Evolutionary conservation across 495 filamentous ascomycete genomes (phyloP).

Genomic region (Trichoderma erinaceum): DNA sequence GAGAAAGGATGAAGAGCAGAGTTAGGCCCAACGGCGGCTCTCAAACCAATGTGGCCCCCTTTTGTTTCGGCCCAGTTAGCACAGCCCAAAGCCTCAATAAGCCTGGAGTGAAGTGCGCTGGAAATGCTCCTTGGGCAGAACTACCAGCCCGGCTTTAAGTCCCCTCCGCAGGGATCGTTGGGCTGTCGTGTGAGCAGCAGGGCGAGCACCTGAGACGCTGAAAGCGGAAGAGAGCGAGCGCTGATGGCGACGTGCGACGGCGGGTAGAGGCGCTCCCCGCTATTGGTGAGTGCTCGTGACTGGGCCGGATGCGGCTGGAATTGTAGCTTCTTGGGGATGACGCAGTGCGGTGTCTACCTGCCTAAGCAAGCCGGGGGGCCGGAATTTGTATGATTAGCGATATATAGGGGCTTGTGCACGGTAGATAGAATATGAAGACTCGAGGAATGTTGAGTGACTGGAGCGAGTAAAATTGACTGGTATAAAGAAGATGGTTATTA

Average conservation of each 20-base stretch:
- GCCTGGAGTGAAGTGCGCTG: background rate
- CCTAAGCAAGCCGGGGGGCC: background rate
- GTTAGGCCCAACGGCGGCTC: background rate
- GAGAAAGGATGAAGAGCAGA: background rate
- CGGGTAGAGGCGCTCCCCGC: background rate
- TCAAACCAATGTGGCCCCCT: background rate
- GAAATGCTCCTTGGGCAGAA: background rate
- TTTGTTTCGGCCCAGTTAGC: background rate
- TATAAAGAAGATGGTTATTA: no score
- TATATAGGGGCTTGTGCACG: background rate
- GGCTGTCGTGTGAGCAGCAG: constrained; percentile 5
- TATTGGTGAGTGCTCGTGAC: constrained; percentile 2
- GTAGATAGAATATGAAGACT: background rate
- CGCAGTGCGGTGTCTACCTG: constrained; percentile 2
- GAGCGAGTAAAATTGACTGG: no score
- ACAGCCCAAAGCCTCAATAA: background rate
- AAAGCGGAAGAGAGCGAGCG: background rate
- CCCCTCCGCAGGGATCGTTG: background rate
- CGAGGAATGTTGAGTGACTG: no score
- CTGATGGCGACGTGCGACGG: background rate
- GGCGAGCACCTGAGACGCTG: constrained; percentile 12
- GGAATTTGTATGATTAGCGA: background rate
- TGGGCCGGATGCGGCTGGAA: background rate
- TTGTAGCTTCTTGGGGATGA: background rate
- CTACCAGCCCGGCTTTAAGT: background rate